Percentiles rank a stretch among this genome's conserved stretches.
Conservation (phyloP, 2,329 filamentous ascomycete genomes). For the Chaetomium olivaceum region DNA sequence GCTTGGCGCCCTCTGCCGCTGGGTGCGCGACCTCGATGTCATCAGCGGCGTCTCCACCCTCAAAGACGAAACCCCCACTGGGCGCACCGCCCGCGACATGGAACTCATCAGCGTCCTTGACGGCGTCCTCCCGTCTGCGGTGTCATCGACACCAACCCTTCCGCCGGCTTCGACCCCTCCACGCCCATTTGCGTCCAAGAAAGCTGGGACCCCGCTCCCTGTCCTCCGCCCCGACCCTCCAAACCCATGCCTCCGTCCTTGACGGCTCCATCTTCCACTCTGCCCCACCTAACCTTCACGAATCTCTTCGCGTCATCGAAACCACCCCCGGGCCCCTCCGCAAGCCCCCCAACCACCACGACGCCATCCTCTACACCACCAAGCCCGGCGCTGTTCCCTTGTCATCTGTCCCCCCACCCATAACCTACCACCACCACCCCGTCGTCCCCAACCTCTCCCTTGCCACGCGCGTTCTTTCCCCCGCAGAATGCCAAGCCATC, state of each 20-base stretch:
- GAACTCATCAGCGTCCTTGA: slow-evolving; percentile 2
- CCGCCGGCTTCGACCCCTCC: slow-evolving; percentile 2
- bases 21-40: slow-evolving; percentile 2
- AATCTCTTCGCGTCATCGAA: slow-evolving; percentile 1
- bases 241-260: slow-evolving; percentile 6
- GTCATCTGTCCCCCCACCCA: neutral
- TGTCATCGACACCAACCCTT: neutral
- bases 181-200: slow-evolving; percentile 1
- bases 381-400: neutral
- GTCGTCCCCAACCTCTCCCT: slow-evolving; percentile 3
- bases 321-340: slow-evolving; percentile 3
- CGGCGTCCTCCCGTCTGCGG: slow-evolving; percentile 3
- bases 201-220: neutral
- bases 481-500: slow-evolving; percentile 2
- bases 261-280: slow-evolving; percentile 4
- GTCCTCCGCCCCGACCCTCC: slow-evolving; percentile 3
- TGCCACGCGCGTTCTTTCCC: neutral
- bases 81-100: slow-evolving; percentile 1
- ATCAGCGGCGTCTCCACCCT: slow-evolving; percentile 3
- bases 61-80: neutral
- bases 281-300: neutral
- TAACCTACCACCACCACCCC: slow-evolving; percentile 5
- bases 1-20: slow-evolving; percentile 2
- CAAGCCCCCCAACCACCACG: slow-evolving; percentile 6
- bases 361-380: slow-evolving; percentile 7